Evolutionary conservation across 2,329 filamentous ascomycete species (phyloP), one percentile per base, ranked within the genome.

Genomic region (Fusarium chuoi): DNA sequence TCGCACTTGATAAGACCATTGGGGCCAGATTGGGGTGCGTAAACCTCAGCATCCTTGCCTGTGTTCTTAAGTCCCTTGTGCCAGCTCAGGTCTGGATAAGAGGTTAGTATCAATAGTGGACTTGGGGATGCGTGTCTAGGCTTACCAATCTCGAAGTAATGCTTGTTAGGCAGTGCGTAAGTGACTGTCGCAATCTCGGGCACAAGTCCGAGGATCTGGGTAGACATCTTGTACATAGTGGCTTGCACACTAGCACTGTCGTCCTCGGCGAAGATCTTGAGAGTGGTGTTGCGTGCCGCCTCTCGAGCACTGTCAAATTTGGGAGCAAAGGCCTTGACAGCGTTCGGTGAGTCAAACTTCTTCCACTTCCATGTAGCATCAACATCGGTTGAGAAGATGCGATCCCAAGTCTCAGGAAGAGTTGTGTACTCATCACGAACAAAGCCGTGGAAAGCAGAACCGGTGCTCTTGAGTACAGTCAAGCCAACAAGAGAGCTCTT

Each of bases 211-310:
- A 99, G 87, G 76, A 99, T 98, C 82, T 92, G 87, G 82, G 96
- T 93, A 78, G 90, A 91, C 96, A 99, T 99, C 87, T 98, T 97
- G 87, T 98, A 99, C 96, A 99, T 98, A 70, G 96, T 98, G 78
- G 92, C 92, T 85, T 99, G 96, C 30, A 99, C 96, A 78, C 94
- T 97, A 52, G 96, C 94, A 79, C 94, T 97, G 80, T 95, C 88
- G 80, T 99, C 95, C 80, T 92, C 90, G 46, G 96, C 96, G 79
- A 99, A 99, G 1, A 91, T 93, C 85, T 93, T 93, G 82, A 98
- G 88, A n/a, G 95, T 98, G 81, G 97, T 96, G 60, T 87, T 86
- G 70, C 94, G 89, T n/a, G 94, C 94, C 61, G 88, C 87, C 74
- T 91, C 87, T 89, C 92, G 98, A 26, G 95, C 94, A 71, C 87